Evolutionary conservation across 305 asterid genomes (phyloP).

Genomic region (Fraxinus latifolia): DNA sequence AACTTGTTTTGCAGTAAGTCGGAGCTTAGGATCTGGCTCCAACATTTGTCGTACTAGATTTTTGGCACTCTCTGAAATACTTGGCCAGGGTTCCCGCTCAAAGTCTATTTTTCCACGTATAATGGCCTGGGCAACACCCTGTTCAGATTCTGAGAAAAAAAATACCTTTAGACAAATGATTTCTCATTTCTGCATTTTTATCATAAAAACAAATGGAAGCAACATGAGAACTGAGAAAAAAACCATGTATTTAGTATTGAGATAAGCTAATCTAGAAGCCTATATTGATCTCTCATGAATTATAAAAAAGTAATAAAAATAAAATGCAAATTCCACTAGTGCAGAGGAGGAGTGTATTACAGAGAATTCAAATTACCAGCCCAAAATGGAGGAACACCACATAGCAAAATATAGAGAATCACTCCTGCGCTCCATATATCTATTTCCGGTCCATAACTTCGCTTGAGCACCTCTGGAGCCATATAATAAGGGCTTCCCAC

Average conservation of each 20-base stretch:
- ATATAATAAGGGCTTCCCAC: constrained; percentile 96
- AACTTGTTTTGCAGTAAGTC: constrained; percentile 92
- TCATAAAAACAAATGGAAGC: not conserved
- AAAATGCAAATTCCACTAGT: not conserved
- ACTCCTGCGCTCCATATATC: constrained; percentile 98
- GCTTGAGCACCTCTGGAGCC: constrained; percentile 97
- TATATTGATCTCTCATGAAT: not conserved
- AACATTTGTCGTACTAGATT: constrained; percentile 86
- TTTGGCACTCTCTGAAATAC: constrained; percentile 85
- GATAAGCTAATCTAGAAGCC: not conserved
- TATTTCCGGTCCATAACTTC: constrained; percentile 89
- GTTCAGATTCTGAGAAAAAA: constrained; percentile 25
- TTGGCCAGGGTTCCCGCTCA: constrained; percentile 98
- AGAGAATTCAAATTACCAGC: constrained; percentile 54
- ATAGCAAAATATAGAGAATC: constrained; percentile 72
- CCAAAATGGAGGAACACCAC: constrained; percentile 98
- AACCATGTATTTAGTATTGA: not conserved
- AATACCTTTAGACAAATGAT: not conserved
- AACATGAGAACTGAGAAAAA: not conserved
- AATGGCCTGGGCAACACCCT: constrained; percentile 98
- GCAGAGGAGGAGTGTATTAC: not conserved
- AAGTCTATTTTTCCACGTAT: constrained; percentile 88
- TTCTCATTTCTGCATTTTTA: not conserved
- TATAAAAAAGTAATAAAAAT: not conserved
- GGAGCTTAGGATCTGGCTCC: constrained; percentile 89